Evolutionary conservation across 2,329 filamentous ascomycete genomes (phyloP).

Genomic region (Drechslerella coelobrocha): DNA sequence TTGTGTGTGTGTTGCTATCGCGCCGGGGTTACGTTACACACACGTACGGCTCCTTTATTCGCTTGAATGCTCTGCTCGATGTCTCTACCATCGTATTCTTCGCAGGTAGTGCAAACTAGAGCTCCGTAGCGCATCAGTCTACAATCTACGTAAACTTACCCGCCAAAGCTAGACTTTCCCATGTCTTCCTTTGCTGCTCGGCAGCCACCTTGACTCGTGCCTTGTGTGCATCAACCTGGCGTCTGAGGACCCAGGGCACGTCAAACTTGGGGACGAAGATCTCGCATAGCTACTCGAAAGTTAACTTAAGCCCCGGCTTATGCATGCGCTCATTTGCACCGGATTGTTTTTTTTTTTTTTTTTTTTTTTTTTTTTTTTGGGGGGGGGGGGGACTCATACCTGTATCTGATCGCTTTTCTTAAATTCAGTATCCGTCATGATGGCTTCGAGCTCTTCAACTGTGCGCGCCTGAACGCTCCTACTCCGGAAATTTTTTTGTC

Average conservation of each 20-base stretch:
- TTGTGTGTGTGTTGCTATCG: no score
- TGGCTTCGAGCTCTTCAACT: constrained; percentile 61
- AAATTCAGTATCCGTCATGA: constrained; percentile 58
- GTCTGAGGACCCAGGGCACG: constrained; percentile 43
- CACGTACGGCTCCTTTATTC: no score
- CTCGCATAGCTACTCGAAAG: constrained; percentile 29
- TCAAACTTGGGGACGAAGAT: constrained; percentile 39
- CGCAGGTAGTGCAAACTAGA: no score
- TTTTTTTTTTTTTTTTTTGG: no score
- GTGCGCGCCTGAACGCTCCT: constrained; percentile 59
- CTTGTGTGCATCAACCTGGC: constrained; percentile 43
- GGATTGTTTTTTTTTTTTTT: no score
- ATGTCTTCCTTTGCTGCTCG: constrained; percentile 26
- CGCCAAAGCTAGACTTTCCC: constrained; percentile 35
- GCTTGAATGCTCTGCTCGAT: no score
- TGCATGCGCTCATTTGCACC: no score
- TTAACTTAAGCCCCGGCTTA: no score
- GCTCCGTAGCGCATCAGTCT: not conserved
- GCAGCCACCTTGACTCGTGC: constrained; percentile 33
- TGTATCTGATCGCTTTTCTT: constrained; percentile 58
- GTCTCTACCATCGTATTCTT: no score
- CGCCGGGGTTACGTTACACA: no score
- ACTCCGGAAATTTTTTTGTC: constrained; percentile 56
- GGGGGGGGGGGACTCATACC: no score
- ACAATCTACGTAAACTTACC: constrained; percentile 19